Base-by-base conservation (phyloP, 257 asterid genomes). In the Rubia yunnanensis region DNA sequence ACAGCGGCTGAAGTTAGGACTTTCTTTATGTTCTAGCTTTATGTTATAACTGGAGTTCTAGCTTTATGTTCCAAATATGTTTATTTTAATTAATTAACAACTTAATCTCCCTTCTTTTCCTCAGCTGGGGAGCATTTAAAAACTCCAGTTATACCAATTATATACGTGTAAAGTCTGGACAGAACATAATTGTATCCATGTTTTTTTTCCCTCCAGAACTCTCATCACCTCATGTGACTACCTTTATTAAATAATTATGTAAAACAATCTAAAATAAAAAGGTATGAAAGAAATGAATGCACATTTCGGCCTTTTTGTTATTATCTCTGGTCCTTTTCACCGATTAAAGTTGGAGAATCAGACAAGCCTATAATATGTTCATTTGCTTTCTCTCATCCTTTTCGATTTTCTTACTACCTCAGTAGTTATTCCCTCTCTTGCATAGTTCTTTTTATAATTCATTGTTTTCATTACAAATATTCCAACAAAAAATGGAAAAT, bases 211-310 rank as follows among this genome's bases (percentile, higher is more conserved):
- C 64, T 62, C 48, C 59, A 61, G 64, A 68, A 71, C 73, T 76
- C 73, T 76, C 74, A 76, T 76, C 72, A 76, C 38, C 35, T 76
- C 78, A 79, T 79, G 84, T 79, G 81, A 76, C 62, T 44, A 22
- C 81, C 81, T 72, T 79, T 67, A 79, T 73, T 70, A 28, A 54
- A 56, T 77, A 70, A 55, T 53, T 49, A 56, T 72, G 73, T 64
- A 66, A 65, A 75, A 60, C 57, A 59, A 64, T 64, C 44, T 65
- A 34, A 39, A 39, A 54, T 2, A 56, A 38, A 36, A 71, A 46
- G 10, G 8, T 38, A 28, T 61, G 10, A 14, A 62, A 5, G 1
- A 63, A 39, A 15, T 23, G 14, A 54, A 54, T 2, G 17, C 15
- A 9, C 3, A 22, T 5, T 9, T 1, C 32, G 54, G 38, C 18